These are phyloP conservation scores for Kalmusia sp. DNA, from an alignment of 2,329 filamentous ascomycete genomes.

Conservation along the genomic window DNA sequence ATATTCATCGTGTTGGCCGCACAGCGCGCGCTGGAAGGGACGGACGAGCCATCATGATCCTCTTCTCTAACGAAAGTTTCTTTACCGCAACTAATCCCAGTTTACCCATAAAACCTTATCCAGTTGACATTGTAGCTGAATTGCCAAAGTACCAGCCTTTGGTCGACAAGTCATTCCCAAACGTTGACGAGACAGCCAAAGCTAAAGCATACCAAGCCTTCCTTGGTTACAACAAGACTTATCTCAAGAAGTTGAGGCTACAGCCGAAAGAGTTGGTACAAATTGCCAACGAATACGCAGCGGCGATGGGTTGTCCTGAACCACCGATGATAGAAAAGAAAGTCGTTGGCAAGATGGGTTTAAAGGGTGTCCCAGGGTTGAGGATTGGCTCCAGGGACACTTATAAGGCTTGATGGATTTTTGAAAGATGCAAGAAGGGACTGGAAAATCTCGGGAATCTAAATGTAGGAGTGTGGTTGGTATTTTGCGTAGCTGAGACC, in stretches of 20 bases:
- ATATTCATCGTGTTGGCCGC: constrained; percentile 50
- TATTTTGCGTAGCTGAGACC: neutral
- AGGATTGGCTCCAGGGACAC: constrained; percentile 35
- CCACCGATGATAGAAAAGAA: constrained; percentile 54
- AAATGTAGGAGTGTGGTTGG: too few species aligned
- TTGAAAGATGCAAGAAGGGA: neutral
- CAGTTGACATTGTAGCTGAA: constrained; percentile 48
- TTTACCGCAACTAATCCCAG: constrained; percentile 58
- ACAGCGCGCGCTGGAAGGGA: constrained; percentile 54
- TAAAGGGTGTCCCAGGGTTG: constrained; percentile 54
- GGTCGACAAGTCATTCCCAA: constrained; percentile 42
- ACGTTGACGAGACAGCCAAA: constrained; percentile 51
- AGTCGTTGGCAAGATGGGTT: constrained; percentile 56
- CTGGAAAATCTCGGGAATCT: too few species aligned
- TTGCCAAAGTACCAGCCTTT: constrained; percentile 40
- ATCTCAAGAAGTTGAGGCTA: constrained; percentile 51
- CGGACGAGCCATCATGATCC: constrained; percentile 61
- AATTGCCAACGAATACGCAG: constrained; percentile 53
- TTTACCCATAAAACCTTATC: constrained; percentile 59
- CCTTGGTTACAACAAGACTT: constrained; percentile 57
- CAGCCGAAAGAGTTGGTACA: constrained; percentile 49
- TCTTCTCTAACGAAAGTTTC: constrained; percentile 60
- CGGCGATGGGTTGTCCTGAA: constrained; percentile 53
- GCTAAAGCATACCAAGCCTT: constrained; percentile 55
- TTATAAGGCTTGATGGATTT: constrained; percentile 6